phyloP scores from a whole-genome alignment of 805 yeast genomes.

The Teunomyces cretensis region DNA sequence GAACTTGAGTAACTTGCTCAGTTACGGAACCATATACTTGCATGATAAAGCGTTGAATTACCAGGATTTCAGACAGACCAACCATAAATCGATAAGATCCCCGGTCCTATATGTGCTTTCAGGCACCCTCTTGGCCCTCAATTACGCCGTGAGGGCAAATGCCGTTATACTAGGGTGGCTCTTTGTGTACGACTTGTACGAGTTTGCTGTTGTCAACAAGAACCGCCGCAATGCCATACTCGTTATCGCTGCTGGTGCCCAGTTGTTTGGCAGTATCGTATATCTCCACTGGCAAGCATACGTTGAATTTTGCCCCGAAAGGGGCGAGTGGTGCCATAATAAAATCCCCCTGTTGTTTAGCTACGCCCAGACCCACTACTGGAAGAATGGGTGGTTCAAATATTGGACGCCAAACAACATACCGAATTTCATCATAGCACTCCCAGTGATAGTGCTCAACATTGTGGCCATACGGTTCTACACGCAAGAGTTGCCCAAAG shows the following conservation, averaged over 20 bases:
- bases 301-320: conserved; percentile 58
- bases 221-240: conserved; percentile 17
- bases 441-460: conserved; percentile 61
- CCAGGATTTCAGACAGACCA: conserved; percentile 14
- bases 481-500: conserved; percentile 21
- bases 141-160: conserved; percentile 72
- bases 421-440: conserved; percentile 77
- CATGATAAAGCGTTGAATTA: conserved; percentile 40
- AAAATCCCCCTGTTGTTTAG: conserved; percentile 59
- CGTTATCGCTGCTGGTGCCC: conserved; percentile 55
- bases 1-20: conserved; percentile 59
- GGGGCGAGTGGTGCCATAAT: conserved; percentile 76
- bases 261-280: conserved; percentile 48
- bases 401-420: conserved; percentile 84
- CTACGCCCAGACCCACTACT: conserved; percentile 75
- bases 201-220: conserved; percentile 14
- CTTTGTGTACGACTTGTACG: conserved; percentile 56
- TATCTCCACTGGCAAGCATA: conserved; percentile 56
- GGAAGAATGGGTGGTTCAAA: conserved; percentile 78
- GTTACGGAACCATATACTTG: conserved; percentile 55
- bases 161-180: conserved; percentile 69
- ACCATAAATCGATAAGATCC: conserved; percentile 20
- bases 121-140: conserved; percentile 55
- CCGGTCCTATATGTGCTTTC: conserved; percentile 39
- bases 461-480: conserved; percentile 39